Base-by-base conservation (phyloP, 306 rosid species). In the Oemleria cerasiformis region DNA sequence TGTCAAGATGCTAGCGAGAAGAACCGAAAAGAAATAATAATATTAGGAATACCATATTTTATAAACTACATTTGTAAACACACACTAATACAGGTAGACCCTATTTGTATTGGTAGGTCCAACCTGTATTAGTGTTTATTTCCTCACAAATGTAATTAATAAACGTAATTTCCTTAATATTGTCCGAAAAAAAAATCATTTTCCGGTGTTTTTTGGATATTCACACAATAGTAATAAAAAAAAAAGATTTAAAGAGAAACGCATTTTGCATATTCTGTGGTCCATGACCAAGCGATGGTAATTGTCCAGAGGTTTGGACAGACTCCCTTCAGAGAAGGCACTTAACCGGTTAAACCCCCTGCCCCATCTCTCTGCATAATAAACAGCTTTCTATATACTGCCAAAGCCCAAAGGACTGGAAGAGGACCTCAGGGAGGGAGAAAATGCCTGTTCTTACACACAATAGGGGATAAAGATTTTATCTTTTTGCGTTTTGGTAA, bases 231-330 rank as follows among this genome's bases (percentile, higher is more conserved):
- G n/a, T n/a, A n/a, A n/a, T n/a, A n/a, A n/a, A n/a, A n/a, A n/a
- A n/a, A n/a, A n/a, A n/a, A n/a, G n/a, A n/a, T n/a, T n/a, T 25
- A 9, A n/a, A 16, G 71, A 16, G 75, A 50, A 15, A 25, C 63
- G 15, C 20, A 36, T 77, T 77, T 50, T 74, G 74, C 63, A 74
- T 79, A 85, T 78, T 80, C 79, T 86, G 96, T 88, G 94, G 94
- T 72, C 84, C 77, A 79, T 41, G 73, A 68, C 38, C 81, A 63
- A 64, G 21, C 67, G 86, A 80, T 74, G 51, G 81, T 30, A 71
- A 81, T 79, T 72, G 68, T 80, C 67, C 85, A 85, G 34, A 73
- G 54, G 57, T 74, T 84, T 78, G 53, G 75, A 76, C 78, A 72
- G 72, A 49, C 79, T 43, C 79, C 71, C 85, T 82, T 65, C 80